A percentile compares a stretch with the other conserved stretches of the same genome.
Conservation (phyloP, 140 eudicot genomes). For the Bidens hawaiensis region DNA sequence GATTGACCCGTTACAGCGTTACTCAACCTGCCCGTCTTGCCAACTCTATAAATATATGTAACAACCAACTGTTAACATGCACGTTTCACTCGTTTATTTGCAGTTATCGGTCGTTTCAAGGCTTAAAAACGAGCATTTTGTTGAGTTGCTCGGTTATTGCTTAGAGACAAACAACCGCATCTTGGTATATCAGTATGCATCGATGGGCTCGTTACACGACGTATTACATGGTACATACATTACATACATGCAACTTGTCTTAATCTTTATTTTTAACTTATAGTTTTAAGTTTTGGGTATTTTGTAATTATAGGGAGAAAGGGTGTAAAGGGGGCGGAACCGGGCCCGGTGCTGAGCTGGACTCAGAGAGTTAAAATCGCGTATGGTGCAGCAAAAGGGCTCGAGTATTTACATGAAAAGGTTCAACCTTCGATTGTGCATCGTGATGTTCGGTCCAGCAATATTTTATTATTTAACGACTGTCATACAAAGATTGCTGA, state of each 20-base stretch:
- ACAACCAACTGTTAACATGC: neutral
- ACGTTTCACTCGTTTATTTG: conserved; percentile 8
- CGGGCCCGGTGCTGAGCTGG: conserved; percentile 81
- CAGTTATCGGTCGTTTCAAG: conserved; percentile 73
- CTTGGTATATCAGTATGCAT: conserved; percentile 74
- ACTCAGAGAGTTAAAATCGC: conserved; percentile 80
- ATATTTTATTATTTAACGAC: conserved; percentile 69
- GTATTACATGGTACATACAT: conserved; percentile 63
- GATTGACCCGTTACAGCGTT: neutral
- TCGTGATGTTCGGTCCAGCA: conserved; percentile 91
- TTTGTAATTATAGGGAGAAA: conserved; percentile 52
- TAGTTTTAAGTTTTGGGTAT: neutral
- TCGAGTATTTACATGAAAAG: conserved; percentile 81
- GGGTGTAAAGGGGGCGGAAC: conserved; percentile 89
- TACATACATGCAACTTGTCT: neutral
- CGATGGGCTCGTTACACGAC: conserved; percentile 85
- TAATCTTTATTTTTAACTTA: no score
- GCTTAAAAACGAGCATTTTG: conserved; percentile 68
- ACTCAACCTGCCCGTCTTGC: neutral
- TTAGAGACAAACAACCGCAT: conserved; percentile 64
- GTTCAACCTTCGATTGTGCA: conserved; percentile 87
- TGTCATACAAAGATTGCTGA: conserved; percentile 77
- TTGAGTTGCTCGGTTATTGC: conserved; percentile 65
- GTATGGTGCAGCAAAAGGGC: conserved; percentile 84
- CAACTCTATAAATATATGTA: neutral